phyloP scores from a whole-genome alignment of 192 early-diverging fungal species.

The Cetraspora pellucida region DNA sequence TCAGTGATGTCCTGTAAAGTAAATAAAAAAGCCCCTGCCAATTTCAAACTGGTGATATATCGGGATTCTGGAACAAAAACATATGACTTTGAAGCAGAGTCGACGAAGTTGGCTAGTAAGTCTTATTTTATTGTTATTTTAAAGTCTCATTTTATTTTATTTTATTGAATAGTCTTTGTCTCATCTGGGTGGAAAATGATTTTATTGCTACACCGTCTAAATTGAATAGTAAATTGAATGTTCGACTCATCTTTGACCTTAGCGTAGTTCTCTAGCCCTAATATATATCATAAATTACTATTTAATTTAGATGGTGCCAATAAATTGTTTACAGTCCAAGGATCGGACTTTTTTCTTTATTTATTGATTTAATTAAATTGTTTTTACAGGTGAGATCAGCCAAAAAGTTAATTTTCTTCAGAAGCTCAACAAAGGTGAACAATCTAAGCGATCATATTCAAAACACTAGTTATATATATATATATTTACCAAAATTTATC shows the following conservation, averaged over 20 bases:
- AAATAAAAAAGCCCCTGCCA: constrained; percentile 67
- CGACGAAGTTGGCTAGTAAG: constrained; percentile 64
- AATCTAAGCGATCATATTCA: background rate
- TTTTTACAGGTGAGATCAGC: constrained; percentile 12
- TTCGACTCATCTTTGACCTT: no score
- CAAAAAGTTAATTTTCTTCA: constrained; percentile 18
- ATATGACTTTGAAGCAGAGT: constrained; percentile 77
- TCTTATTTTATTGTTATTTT: background rate
- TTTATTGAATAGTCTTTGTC: background rate
- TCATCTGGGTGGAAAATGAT: no score
- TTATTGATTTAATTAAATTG: background rate
- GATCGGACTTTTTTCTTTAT: background rate
- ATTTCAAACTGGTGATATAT: constrained; percentile 69
- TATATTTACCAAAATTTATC: background rate
- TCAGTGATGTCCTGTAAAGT: constrained; percentile 66
- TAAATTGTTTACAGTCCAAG: background rate
- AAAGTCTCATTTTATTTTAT: no score
- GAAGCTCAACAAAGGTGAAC: constrained; percentile 21
- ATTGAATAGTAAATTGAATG: no score
- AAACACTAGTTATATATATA: background rate
- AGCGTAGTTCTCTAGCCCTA: no score
- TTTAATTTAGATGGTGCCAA: no score
- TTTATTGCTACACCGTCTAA: no score
- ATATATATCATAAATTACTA: no score
- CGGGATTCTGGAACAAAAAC: constrained; percentile 71